Evolutionary conservation across 23 red algal species (phyloP).

Genomic region (Gracilariopsis chorda): DNA sequence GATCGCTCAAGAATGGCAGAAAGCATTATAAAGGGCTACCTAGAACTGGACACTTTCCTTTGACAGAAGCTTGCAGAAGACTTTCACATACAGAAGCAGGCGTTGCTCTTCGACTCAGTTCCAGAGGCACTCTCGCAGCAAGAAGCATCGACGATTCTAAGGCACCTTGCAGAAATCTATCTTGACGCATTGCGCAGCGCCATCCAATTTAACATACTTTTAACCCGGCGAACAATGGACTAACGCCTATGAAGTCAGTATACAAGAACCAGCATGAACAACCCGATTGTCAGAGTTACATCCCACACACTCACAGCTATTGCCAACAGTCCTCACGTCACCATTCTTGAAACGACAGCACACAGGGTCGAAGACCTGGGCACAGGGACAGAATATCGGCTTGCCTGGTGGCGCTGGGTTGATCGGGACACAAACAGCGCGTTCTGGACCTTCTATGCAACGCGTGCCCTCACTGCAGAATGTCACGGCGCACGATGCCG

Average conservation of each 20-base stretch:
- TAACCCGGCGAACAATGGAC: not conserved
- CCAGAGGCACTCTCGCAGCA: not conserved
- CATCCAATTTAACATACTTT: not conserved
- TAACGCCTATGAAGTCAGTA: not conserved
- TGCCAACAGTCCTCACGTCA: not conserved
- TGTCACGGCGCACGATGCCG: not conserved
- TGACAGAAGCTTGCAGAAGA: not conserved
- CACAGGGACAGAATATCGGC: not conserved
- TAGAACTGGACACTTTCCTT: too few species aligned
- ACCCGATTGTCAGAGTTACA: not conserved
- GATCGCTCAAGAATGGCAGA: too few species aligned
- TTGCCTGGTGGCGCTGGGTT: not conserved
- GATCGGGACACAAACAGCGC: not conserved
- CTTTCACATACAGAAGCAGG: not conserved
- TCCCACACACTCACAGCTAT: not conserved
- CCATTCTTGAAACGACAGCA: not conserved
- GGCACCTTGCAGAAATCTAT: not conserved
- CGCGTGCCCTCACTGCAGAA: not conserved
- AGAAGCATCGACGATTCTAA: not conserved
- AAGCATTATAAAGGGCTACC: too few species aligned
- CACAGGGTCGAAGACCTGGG: not conserved
- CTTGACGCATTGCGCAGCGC: not conserved
- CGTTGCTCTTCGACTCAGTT: not conserved
- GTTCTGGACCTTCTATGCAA: not conserved
- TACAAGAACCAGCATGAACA: not conserved